Evolutionary conservation across 106 monocot genomes (phyloP), one percentile per base, ranked within the genome.

Genomic region (Dactylorhiza incarnata): DNA sequence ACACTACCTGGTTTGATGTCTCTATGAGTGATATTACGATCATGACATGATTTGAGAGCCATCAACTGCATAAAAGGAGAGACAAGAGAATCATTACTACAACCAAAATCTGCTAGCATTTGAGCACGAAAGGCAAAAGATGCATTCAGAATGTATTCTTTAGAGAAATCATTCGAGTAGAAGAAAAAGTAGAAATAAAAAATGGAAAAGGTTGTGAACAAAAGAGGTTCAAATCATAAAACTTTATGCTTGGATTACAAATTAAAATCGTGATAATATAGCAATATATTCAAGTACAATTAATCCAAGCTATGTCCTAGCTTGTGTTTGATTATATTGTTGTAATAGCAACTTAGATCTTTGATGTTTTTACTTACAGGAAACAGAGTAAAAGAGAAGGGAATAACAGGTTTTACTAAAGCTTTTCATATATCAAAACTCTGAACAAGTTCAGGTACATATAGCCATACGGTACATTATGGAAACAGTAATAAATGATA

Each of bases 1-100:
- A 58, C 65, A 26, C 69, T 85, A 95, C 95, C 95, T 63, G 95
- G 95, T 76, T 95, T 95, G 78, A 95, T 86, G 72, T 95, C 95
- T 79, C 95, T 84, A 84, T 95, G 95, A 19, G 87, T 95, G 78
- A 92, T 89, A 74, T 83, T 86, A 20, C 92, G 87, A 76, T 83
- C 91, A 92, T 95, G 95, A 71, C 89, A 95, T 68, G 89, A 84
- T 78, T 92, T 92, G 49, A 95, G 75, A 71, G 89, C 95, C 75
- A 88, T 47, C 44, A 95, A 74, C 95, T 95, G 58, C 61, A 71
- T 23, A 67, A 74, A 72, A 74, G 48, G n/a, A 43, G 26, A 46
- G 58, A 59, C 63, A 76, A 78, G 7, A 74, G 9, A 49, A 17
- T 56, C 5, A 69, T 53, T n/a, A 49, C 50, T 37, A 26, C 46